These are phyloP conservation scores for Tephrocybe sp. DNA, from an alignment of 768 basidiomycete genomes.

Conservation along the genomic window DNA sequence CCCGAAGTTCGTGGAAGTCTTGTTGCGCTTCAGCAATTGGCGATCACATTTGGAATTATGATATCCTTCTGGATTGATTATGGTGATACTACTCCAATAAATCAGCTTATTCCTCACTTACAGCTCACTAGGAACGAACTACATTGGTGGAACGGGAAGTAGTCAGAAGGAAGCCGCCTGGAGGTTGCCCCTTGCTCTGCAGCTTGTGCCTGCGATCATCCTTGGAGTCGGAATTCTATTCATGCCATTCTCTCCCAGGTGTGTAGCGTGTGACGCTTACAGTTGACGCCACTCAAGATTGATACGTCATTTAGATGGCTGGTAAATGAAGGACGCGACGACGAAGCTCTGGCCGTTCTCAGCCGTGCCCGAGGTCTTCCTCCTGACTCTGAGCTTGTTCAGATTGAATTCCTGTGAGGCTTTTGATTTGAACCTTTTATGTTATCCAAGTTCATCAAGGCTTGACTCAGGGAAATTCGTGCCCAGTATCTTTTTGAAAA, in stretches of 20 bases:
- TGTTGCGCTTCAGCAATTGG: conserved; percentile 78
- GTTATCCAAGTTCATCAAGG: not conserved
- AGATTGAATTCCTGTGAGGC: conserved; percentile 69
- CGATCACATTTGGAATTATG: conserved; percentile 81
- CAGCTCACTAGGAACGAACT: conserved; percentile 53
- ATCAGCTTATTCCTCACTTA: not conserved
- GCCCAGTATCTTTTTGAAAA: conserved; percentile 73
- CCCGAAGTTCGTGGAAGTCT: conserved; percentile 81
- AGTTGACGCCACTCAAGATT: not conserved
- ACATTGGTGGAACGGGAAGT: conserved; percentile 60
- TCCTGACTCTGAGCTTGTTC: conserved; percentile 60
- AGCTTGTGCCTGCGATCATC: conserved; percentile 70
- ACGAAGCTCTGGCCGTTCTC: conserved; percentile 66
- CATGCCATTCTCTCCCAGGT: conserved; percentile 80
- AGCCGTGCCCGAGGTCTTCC: conserved; percentile 56
- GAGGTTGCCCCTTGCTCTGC: conserved; percentile 71
- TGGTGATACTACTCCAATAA: conserved; percentile 24
- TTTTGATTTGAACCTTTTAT: not conserved
- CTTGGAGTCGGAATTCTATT: conserved; percentile 70
- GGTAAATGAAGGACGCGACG: conserved; percentile 73
- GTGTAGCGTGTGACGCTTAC: conserved; percentile 4
- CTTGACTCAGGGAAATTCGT: conserved; percentile 56
- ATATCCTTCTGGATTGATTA: conserved; percentile 55
- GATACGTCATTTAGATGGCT: conserved; percentile 49
- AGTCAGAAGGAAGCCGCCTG: conserved; percentile 68